A percentile compares a stretch with the other conserved stretches of the same genome.
phyloP scores from a whole-genome alignment of 495 filamentous ascomycete genomes.

The Immersiella caudata region DNA sequence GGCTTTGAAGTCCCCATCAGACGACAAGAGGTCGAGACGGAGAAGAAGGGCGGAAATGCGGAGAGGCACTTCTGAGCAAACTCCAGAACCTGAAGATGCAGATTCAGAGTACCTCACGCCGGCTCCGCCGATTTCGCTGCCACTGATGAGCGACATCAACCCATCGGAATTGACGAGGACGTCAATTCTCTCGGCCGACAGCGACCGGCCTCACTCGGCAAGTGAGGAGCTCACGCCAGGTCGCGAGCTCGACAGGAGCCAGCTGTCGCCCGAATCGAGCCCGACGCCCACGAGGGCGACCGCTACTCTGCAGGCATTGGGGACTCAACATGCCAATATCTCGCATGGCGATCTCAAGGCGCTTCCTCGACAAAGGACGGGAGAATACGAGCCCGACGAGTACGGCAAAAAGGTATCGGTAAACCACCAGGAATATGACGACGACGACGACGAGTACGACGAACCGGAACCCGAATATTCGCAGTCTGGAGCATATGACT shows the following conservation, averaged over 20 bases:
- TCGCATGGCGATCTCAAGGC: slow-evolving; percentile 54
- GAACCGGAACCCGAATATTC: slow-evolving; percentile 37
- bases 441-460: slow-evolving; percentile 48
- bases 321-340: slow-evolving; percentile 53
- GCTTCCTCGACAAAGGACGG: slow-evolving; percentile 45
- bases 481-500: slow-evolving; percentile 51
- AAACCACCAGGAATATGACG: slow-evolving; percentile 41
- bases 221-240: slow-evolving; percentile 57
- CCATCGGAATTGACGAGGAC: slow-evolving; percentile 85
- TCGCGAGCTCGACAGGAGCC: slow-evolving; percentile 58
- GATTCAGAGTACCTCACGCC: slow-evolving; percentile 45
- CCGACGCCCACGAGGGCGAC: slow-evolving; percentile 47
- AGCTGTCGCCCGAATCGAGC: slow-evolving; percentile 44
- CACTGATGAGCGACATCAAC: slow-evolving; percentile 78
- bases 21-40: slow-evolving; percentile 50
- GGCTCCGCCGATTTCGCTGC: slow-evolving; percentile 67
- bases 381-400: slow-evolving; percentile 53
- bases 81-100: slow-evolving; percentile 38
- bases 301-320: slow-evolving; percentile 45
- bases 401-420: slow-evolving; percentile 44
- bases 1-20: slow-evolving; percentile 43
- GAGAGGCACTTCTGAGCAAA: slow-evolving; percentile 42
- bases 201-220: slow-evolving; percentile 69
- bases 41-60: slow-evolving; percentile 48
- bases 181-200: slow-evolving; percentile 83